Evolutionary conservation across 2,329 filamentous ascomycete species (phyloP).

Genomic region (Aspergillus udagawae): DNA sequence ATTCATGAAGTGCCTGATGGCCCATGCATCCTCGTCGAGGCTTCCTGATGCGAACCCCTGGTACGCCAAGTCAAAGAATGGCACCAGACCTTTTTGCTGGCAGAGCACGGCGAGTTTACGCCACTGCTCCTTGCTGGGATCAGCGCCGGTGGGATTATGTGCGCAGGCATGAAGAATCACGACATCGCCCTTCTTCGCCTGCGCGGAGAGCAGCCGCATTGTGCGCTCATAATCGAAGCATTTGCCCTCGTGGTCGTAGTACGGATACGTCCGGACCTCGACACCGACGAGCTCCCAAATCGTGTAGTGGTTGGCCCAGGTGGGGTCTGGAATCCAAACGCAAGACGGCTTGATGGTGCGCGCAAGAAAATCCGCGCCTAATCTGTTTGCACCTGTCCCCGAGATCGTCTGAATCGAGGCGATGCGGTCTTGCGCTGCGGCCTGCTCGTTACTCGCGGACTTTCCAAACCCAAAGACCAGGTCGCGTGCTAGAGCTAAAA

Average conservation of each 20-base stretch:
- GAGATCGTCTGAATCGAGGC: constrained; percentile 77
- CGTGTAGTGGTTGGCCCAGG: constrained; percentile 96
- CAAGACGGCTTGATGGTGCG: constrained; percentile 25
- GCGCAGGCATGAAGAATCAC: constrained; percentile 90
- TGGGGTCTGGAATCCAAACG: constrained; percentile 86
- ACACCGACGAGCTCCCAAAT: constrained; percentile 87
- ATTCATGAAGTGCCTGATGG: constrained; percentile 20
- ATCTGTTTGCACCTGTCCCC: constrained; percentile 56
- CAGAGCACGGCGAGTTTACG: constrained; percentile 74
- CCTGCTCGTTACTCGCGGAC: constrained; percentile 4
- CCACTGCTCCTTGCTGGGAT: constrained; percentile 89
- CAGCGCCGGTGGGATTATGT: constrained; percentile 94
- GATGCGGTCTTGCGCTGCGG: constrained; percentile 35
- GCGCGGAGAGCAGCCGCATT: constrained; percentile 46
- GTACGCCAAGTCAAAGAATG: constrained; percentile 53
- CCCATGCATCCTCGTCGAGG: constrained; percentile 24
- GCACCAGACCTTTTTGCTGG: constrained; percentile 73
- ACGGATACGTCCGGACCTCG: constrained; percentile 50
- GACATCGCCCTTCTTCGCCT: constrained; percentile 70
- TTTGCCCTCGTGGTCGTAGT: constrained; percentile 17
- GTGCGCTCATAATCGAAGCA: constrained; percentile 17
- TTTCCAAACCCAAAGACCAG: constrained; percentile 64
- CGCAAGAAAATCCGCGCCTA: constrained; percentile 20
- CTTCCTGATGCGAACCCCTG: constrained; percentile 26
- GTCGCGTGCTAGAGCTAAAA: constrained; percentile 80